Conservation (phyloP, 208 protist species). For the Trichomonas vaginalis region DNA sequence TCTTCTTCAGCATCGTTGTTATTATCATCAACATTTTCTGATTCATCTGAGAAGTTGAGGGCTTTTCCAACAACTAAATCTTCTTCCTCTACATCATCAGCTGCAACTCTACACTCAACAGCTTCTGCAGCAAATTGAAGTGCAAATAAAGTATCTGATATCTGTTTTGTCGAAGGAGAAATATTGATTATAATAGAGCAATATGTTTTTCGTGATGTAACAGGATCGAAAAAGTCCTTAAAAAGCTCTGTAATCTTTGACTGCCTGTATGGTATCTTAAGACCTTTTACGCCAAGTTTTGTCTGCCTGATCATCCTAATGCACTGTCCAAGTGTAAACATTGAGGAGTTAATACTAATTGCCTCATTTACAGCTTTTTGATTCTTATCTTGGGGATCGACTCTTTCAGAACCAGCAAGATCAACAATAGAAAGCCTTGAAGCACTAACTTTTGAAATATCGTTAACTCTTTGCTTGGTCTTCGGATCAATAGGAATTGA, state of each 20-base stretch:
- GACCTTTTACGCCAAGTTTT: neutral
- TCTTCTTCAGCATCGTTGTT: neutral
- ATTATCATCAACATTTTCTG: neutral
- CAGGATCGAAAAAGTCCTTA: neutral
- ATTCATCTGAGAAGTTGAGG: neutral
- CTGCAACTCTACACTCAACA: neutral
- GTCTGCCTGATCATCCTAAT: neutral
- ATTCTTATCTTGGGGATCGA: neutral
- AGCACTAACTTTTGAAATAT: neutral
- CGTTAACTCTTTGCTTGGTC: neutral
- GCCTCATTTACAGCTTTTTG: neutral
- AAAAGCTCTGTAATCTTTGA: neutral
- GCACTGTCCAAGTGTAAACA: neutral
- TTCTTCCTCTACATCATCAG: neutral
- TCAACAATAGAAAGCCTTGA: constrained; percentile 23
- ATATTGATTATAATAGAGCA: neutral
- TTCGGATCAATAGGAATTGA: neutral
- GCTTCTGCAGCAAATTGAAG: constrained; percentile 1
- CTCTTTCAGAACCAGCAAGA: constrained; percentile 30
- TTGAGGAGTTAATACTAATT: neutral
- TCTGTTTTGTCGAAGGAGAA: neutral
- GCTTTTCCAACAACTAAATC: neutral
- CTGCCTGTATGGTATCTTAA: neutral
- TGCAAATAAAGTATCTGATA: neutral
- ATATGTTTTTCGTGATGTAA: neutral